Base-by-base conservation (phyloP, 2,329 filamentous ascomycete species). In the Colletotrichum agaves region DNA sequence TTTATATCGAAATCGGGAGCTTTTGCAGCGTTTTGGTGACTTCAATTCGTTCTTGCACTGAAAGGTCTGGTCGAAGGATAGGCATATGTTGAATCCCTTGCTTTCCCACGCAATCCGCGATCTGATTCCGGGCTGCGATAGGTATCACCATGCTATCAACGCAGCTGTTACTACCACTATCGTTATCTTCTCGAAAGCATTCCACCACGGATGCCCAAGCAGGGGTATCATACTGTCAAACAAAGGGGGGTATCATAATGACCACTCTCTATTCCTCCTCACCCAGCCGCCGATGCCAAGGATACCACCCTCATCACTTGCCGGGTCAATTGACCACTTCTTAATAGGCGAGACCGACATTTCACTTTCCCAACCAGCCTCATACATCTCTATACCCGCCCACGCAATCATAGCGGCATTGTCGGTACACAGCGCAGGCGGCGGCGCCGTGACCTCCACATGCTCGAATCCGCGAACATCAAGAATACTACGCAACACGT, bases 401-500 rank as follows among this genome's bases (percentile, higher is more conserved):
- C 96, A 98, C 1, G 91, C 95, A 76, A 98, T 94, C 96, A 99
- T 99, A 53, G 94, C 93, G 12, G 96, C 96, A 78, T 99, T 98
- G 75, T 99, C 96, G 0, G 93, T 98, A 76, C 96, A 98, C 60
- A 95, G 84, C 46, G 84, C 83, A 10, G 87, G 79, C 3, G 94
- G 94, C n/a, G 96, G 95, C 62, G 91, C 92, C 33, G 90, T 79
- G 7, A 98, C 78, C 11, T 84, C 73, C 31, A 97, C 77, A 70
- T 88, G 73, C 0, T 76, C 75, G 74, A 88, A 90, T 0, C 92
- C 92, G 47, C 91, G 86, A n/a, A 83, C 86, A 70, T 90, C 85
- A 46, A 98, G 77, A 49, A 83, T 81, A 6, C 76, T 69, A 37
- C 83, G 79, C 61, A 89, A 75, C 47, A 98, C 85, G 73, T 90